A percentile compares a stretch with the other conserved stretches of the same genome.
Conservation (phyloP, 441 rosid species). For the Pelargonium myrrhifolium region DNA sequence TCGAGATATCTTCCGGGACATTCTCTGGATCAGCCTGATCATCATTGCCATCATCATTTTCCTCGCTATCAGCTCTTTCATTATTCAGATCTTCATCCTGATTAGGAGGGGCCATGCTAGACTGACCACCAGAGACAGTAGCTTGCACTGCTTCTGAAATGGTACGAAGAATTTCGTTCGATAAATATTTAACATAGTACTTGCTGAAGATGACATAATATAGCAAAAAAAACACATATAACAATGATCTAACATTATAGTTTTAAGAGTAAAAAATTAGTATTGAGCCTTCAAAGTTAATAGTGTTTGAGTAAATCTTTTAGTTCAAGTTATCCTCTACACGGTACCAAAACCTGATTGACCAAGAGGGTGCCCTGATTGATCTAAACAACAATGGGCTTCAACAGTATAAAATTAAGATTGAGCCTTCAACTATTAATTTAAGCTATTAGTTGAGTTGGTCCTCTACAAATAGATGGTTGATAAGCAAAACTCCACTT, state of each 20-base stretch:
- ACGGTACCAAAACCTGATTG: no score
- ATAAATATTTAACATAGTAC: not conserved
- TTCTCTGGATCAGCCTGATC: constrained; percentile 31
- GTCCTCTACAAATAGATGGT: not conserved
- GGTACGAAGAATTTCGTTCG: not conserved
- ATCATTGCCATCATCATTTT: constrained; percentile 34
- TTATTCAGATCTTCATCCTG: constrained; percentile 26
- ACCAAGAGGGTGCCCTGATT: no score
- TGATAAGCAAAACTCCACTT: not conserved
- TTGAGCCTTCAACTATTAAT: no score
- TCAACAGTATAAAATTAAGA: no score
- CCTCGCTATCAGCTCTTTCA: constrained; percentile 37
- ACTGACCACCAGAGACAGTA: constrained; percentile 20
- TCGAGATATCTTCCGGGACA: constrained; percentile 41
- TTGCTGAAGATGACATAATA: not conserved
- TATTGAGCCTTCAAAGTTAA: no score
- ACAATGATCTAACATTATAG: not conserved
- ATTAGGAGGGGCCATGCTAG: constrained; percentile 20
- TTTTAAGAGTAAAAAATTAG: no score
- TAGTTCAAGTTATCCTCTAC: no score
- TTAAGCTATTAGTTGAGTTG: no score
- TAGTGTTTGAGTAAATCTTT: no score
- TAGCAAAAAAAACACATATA: not conserved
- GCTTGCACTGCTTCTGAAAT: constrained; percentile 36
- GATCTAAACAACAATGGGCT: no score